Conservation (phyloP, 179 eudicot species). For the Silene coronaria region DNA sequence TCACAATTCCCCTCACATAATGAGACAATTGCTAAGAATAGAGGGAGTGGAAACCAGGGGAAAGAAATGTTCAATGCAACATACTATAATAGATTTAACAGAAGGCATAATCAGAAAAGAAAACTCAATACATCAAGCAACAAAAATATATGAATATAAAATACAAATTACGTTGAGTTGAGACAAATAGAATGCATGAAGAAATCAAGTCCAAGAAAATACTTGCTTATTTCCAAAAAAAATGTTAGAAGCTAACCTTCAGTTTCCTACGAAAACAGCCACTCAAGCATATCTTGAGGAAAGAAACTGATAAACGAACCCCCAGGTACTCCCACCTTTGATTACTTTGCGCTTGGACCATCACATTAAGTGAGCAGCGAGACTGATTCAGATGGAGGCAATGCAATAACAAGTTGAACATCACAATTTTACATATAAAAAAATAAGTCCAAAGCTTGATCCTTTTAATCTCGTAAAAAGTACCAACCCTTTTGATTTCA, state of each 20-base stretch:
- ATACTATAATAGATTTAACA: not conserved
- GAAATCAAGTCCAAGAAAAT: not conserved
- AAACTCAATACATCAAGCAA: not conserved
- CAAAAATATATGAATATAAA: not conserved
- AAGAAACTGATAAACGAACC: not conserved
- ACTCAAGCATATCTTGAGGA: not conserved
- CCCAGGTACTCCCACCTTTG: not conserved
- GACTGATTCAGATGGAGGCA: not conserved
- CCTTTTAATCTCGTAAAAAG: constrained; percentile 1
- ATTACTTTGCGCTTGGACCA: not conserved
- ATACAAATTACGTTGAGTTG: not conserved
- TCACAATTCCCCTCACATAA: too few relatives aligned
- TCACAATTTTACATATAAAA: not conserved
- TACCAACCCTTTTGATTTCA: not conserved
- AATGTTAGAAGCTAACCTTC: constrained; percentile 2
- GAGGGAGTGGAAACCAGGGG: not conserved
- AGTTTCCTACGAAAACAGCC: not conserved
- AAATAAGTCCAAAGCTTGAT: not conserved
- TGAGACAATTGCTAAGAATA: too few relatives aligned
- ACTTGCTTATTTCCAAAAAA: not conserved
- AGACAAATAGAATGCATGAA: not conserved
- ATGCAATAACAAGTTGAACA: constrained; percentile 2
- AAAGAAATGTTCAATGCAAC: not conserved
- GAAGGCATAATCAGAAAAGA: not conserved
- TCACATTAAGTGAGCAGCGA: not conserved